Evolutionary conservation across 768 basidiomycete genomes (phyloP).

Genomic region (Cystofilobasidium macerans): DNA sequence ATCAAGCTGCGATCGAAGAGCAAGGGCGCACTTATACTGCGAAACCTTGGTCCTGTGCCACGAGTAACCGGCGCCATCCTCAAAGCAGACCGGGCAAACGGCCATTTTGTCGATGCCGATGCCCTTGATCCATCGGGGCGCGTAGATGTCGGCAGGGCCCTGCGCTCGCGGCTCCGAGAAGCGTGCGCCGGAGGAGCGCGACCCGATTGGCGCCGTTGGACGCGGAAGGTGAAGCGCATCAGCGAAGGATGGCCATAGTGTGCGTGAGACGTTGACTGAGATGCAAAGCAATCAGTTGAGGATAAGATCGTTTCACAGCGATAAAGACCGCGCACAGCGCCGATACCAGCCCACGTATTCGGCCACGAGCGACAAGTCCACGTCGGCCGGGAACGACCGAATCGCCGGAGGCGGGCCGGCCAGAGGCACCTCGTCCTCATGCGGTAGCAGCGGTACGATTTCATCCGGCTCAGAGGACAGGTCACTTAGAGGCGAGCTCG

Average conservation of each 20-base stretch:
- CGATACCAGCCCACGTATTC: neutral
- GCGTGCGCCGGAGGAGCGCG: neutral
- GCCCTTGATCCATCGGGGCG: neutral
- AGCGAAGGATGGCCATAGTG: neutral
- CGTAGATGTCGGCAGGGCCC: neutral
- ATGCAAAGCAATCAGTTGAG: too few species aligned
- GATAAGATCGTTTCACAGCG: neutral
- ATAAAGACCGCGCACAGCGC: neutral
- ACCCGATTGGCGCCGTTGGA: neutral
- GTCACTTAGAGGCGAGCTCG: neutral
- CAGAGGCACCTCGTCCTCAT: too few species aligned
- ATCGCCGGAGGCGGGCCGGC: neutral
- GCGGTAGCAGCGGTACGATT: too few species aligned
- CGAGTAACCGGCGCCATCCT: neutral
- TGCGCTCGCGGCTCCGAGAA: neutral
- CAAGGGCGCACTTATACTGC: neutral
- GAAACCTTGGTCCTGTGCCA: neutral
- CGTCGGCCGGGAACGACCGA: neutral
- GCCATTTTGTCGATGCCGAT: neutral
- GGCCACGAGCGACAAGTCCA: neutral
- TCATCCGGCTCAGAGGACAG: neutral
- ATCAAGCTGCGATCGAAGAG: neutral
- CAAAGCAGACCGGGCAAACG: neutral
- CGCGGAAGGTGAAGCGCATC: neutral
- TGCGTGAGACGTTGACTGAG: neutral